Conservation (phyloP, 1,284 basidiomycete species). For the Ceratobasidium sp. region DNA sequence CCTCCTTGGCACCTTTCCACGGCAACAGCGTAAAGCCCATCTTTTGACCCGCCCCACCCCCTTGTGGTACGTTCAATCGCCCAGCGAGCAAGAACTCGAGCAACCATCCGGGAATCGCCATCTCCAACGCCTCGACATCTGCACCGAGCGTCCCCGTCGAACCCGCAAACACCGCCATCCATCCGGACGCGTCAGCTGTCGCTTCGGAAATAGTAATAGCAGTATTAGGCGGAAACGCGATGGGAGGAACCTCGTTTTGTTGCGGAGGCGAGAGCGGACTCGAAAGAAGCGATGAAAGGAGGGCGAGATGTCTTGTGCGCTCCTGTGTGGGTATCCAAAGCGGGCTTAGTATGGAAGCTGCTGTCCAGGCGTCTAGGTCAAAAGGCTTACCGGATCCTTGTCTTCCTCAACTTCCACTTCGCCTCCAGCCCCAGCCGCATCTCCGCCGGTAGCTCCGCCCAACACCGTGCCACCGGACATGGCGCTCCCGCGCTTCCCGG, state of each 20-base stretch:
- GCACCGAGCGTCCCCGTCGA: conserved; percentile 66
- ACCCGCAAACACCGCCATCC: conserved; percentile 80
- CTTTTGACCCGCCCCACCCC: conserved; percentile 64
- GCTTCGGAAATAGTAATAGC: conserved; percentile 85
- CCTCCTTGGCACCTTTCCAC: conserved; percentile 64
- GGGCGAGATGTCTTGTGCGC: conserved; percentile 38
- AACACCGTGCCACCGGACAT: conserved; percentile 52
- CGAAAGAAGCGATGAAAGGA: conserved; percentile 64
- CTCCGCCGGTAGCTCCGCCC: conserved; percentile 47
- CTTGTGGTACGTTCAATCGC: conserved; percentile 62
- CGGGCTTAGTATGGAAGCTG: background rate
- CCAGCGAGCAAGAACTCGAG: conserved; percentile 78
- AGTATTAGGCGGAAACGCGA: conserved; percentile 69
- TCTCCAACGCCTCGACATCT: conserved; percentile 76
- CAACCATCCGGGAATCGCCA: conserved; percentile 84
- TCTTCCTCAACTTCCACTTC: conserved; percentile 47
- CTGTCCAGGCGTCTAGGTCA: background rate
- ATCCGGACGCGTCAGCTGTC: conserved; percentile 70
- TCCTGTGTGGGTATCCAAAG: conserved; percentile 13
- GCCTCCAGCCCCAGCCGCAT: conserved; percentile 46
- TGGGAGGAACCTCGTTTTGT: conserved; percentile 72
- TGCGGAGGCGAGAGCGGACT: conserved; percentile 73
- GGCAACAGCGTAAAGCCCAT: conserved; percentile 89
- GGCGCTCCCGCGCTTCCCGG: conserved; percentile 58
- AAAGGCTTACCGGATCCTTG: conserved; percentile 24